Evolutionary conservation across 768 basidiomycete species (phyloP).

Genomic region (Auricularia cornea): DNA sequence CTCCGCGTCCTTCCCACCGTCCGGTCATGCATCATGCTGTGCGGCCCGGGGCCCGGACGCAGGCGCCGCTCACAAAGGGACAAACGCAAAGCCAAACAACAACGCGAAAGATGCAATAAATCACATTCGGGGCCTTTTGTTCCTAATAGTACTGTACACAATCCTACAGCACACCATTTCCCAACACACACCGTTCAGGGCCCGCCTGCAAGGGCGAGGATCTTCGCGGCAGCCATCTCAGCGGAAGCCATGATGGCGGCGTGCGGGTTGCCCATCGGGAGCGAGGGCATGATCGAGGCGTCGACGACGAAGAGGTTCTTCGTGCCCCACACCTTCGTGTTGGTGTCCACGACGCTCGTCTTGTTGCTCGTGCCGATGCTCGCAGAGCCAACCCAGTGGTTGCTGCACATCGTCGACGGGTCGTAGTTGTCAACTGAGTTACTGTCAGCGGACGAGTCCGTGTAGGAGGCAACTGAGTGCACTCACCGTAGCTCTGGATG

Average conservation of each 20-base stretch:
- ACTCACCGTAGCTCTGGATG: slow-evolving; percentile 41
- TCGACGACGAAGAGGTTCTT: slow-evolving; percentile 50
- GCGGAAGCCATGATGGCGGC: slow-evolving; percentile 48
- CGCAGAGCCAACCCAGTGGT: slow-evolving; percentile 57
- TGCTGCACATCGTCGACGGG: slow-evolving; percentile 35
- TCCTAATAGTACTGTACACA: background rate
- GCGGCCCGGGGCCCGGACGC: no score
- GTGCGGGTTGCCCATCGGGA: slow-evolving; percentile 53
- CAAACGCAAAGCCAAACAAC: slow-evolving; percentile 42
- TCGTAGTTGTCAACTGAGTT: slow-evolving; percentile 32
- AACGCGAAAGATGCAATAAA: slow-evolving; percentile 4
- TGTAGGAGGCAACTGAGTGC: background rate
- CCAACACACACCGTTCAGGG: slow-evolving; percentile 29
- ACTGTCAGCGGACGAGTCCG: background rate
- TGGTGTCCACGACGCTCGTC: slow-evolving; percentile 46
- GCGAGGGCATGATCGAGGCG: slow-evolving; percentile 39
- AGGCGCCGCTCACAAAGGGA: no score
- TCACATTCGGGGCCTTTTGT: background rate
- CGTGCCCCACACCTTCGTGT: slow-evolving; percentile 44
- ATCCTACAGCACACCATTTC: no score
- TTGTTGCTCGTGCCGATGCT: slow-evolving; percentile 32
- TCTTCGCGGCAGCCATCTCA: slow-evolving; percentile 49
- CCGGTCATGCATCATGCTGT: no score
- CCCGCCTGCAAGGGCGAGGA: slow-evolving; percentile 46
- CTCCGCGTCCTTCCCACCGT: no score